phyloP scores from a whole-genome alignment of 352 stramenopile genomes.

The Phytophthora ramorum region DNA sequence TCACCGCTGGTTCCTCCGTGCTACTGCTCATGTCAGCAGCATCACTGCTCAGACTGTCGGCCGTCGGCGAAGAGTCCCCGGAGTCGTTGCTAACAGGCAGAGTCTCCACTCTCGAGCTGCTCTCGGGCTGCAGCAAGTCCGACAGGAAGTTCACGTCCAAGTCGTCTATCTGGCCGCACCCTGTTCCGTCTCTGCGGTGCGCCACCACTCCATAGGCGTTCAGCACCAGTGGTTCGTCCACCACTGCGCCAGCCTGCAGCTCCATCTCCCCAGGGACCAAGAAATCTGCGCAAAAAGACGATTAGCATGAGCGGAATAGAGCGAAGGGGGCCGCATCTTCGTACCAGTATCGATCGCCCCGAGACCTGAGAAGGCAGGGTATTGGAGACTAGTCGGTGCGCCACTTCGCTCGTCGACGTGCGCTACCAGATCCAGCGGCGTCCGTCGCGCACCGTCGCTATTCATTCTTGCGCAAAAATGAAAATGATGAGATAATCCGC shows the following conservation, averaged over 20 bases:
- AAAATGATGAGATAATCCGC: slow-evolving; percentile 2
- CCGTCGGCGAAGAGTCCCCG: slow-evolving; percentile 4
- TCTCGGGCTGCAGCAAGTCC: slow-evolving; percentile 26
- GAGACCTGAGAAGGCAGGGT: background rate
- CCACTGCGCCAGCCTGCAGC: slow-evolving; percentile 8
- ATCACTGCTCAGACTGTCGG: slow-evolving; percentile 11
- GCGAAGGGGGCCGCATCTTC: background rate
- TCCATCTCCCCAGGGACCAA: slow-evolving; percentile 26
- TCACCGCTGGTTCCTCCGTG: background rate
- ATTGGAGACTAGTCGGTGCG: background rate
- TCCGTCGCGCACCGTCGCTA: background rate
- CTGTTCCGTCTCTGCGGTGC: background rate
- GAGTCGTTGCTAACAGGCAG: background rate
- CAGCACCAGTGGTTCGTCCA: slow-evolving; percentile 19
- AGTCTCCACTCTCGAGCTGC: background rate
- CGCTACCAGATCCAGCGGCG: background rate
- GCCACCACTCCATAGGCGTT: slow-evolving; percentile 15
- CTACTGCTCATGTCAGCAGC: slow-evolving; percentile 8
- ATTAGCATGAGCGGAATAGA: slow-evolving; percentile 5
- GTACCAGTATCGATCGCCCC: slow-evolving; percentile 18
- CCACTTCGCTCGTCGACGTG: background rate
- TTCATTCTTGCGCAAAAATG: slow-evolving; percentile 1
- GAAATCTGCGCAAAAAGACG: slow-evolving; percentile 14
- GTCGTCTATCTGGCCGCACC: slow-evolving; percentile 19
- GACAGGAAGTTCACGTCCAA: slow-evolving; percentile 39